phyloP scores from a whole-genome alignment of 495 filamentous ascomycete species.

The Hypoxylon cercidicola region DNA sequence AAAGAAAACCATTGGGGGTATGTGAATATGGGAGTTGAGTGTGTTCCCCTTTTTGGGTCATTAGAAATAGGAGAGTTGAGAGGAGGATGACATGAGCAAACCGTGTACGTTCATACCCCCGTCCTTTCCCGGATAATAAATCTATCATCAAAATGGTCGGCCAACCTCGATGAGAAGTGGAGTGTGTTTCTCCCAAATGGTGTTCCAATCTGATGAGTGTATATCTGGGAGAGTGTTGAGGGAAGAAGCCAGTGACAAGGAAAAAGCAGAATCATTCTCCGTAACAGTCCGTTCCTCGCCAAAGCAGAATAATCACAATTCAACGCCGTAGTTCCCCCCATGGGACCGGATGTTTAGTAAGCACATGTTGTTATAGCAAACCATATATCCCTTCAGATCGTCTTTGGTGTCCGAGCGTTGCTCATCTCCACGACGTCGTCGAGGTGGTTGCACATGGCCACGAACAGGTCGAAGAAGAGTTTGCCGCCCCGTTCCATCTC shows the following conservation, averaged over 20 bases:
- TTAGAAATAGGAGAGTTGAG: constrained; percentile 43
- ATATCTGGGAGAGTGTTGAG: constrained; percentile 50
- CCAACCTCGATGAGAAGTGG: constrained; percentile 63
- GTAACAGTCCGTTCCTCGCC: constrained; percentile 41
- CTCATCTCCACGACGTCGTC: constrained; percentile 82
- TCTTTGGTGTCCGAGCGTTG: constrained; percentile 62
- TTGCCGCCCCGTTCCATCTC: constrained; percentile 93
- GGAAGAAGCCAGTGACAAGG: constrained; percentile 51
- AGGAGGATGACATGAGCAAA: constrained; percentile 43
- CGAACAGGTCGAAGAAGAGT: constrained; percentile 97
- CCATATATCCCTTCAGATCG: constrained; percentile 52
- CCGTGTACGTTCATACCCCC: constrained; percentile 50
- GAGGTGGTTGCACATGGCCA: constrained; percentile 96
- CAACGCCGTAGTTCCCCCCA: constrained; percentile 30
- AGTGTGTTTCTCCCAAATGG: constrained; percentile 60
- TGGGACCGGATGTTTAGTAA: constrained; percentile 36
- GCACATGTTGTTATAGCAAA: constrained; percentile 35
- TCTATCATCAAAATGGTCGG: constrained; percentile 55
- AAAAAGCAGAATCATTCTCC: constrained; percentile 37
- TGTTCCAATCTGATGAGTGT: constrained; percentile 59
- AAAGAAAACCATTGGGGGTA: constrained; percentile 22
- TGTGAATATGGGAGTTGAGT: constrained; percentile 40
- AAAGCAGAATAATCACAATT: constrained; percentile 22
- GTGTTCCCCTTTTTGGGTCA: constrained; percentile 39
- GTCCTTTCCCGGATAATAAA: constrained; percentile 48